Evolutionary conservation across 306 rosid genomes (phyloP).

Genomic region (Rosa chinensis): DNA sequence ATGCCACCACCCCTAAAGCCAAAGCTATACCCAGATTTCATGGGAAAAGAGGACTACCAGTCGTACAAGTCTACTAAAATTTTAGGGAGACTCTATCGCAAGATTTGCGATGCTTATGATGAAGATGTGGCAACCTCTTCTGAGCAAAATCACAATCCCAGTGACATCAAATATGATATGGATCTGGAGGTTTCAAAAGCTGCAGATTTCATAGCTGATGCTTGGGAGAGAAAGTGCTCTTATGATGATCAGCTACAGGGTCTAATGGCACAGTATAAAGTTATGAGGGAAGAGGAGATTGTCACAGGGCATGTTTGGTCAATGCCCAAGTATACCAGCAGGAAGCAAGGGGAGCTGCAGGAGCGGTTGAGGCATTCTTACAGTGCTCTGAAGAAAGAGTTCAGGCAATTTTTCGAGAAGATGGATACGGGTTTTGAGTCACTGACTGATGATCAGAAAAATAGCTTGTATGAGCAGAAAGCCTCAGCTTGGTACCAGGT

Average conservation of each 20-base stretch:
- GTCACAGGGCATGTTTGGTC: slow-evolving; percentile 94
- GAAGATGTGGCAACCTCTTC: slow-evolving; percentile 43
- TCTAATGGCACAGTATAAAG: slow-evolving; percentile 72
- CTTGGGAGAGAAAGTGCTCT: slow-evolving; percentile 69
- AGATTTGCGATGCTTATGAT: slow-evolving; percentile 54
- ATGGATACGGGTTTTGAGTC: slow-evolving; percentile 40
- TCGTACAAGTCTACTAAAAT: slow-evolving; percentile 72
- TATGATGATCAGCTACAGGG: slow-evolving; percentile 70
- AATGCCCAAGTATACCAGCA: slow-evolving; percentile 77
- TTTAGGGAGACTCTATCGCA: slow-evolving; percentile 74
- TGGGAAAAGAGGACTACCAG: slow-evolving; percentile 72
- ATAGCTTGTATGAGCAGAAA: slow-evolving; percentile 61
- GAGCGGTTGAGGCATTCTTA: slow-evolving; percentile 90
- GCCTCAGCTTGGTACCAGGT: slow-evolving; percentile 92
- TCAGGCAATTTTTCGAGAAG: slow-evolving; percentile 65
- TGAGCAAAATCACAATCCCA: slow-evolving; percentile 25
- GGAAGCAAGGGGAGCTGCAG: slow-evolving; percentile 89
- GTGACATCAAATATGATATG: slow-evolving; percentile 53
- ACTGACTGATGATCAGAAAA: slow-evolving; percentile 61
- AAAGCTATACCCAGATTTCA: slow-evolving; percentile 80
- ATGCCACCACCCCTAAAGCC: slow-evolving; percentile 73
- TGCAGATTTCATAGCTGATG: slow-evolving; percentile 57
- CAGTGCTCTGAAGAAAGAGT: slow-evolving; percentile 69
- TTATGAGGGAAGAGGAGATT: slow-evolving; percentile 78
- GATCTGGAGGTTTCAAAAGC: slow-evolving; percentile 62